phyloP scores from a whole-genome alignment of 371 early-diverging fungal species.

The Lichtheimia corymbifera region DNA sequence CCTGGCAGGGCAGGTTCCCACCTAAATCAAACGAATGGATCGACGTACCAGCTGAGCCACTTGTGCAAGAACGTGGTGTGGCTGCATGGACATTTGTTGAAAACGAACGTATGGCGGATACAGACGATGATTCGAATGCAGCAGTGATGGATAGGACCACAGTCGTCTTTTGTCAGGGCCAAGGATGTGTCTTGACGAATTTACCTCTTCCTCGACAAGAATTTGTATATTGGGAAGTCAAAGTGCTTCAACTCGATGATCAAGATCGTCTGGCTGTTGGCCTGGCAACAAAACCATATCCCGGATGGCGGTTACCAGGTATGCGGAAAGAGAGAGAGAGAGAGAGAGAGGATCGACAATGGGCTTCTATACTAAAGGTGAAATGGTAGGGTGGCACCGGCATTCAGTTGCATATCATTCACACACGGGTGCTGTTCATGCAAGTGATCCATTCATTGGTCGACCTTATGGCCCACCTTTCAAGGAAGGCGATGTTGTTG shows the following conservation, averaged over 20 bases:
- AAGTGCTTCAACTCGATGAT: constrained; percentile 58
- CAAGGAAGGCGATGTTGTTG: constrained; percentile 70
- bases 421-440: constrained; percentile 53
- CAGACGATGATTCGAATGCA: constrained; percentile 54
- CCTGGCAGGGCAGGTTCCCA: constrained; percentile 39
- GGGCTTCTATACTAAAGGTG: not conserved
- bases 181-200: constrained; percentile 74
- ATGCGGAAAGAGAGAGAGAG: constrained; percentile 12
- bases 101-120: constrained; percentile 21
- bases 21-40: constrained; percentile 28
- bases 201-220: constrained; percentile 72
- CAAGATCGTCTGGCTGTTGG: constrained; percentile 52
- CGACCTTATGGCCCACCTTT: constrained; percentile 59
- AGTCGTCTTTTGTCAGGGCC: constrained; percentile 67
- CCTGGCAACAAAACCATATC: constrained; percentile 67
- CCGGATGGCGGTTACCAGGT: constrained; percentile 62
- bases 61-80: constrained; percentile 34
- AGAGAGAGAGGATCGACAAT: not conserved
- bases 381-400: constrained; percentile 45
- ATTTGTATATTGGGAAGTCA: constrained; percentile 70
- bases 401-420: constrained; percentile 72
- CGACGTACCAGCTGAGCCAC: constrained; percentile 25
- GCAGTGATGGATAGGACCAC: constrained; percentile 72
- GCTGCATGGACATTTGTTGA: constrained; percentile 41
- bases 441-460: constrained; percentile 65